Evolutionary conservation across 2,329 filamentous ascomycete genomes (phyloP).

Genomic region (Talaromyces rugulosus): DNA sequence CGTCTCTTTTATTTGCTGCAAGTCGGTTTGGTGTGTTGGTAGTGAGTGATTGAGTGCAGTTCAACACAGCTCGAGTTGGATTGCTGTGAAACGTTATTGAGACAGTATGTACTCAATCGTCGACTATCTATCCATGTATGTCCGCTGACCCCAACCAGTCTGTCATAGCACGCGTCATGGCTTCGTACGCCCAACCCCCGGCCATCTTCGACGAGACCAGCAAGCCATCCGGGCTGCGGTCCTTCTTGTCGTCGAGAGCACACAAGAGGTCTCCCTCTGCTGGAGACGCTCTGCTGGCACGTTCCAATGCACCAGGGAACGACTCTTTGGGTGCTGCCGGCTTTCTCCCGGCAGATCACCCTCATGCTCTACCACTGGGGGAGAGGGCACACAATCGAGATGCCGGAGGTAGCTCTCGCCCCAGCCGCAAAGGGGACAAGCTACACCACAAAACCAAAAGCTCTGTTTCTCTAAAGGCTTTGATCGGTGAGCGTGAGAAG

Average conservation of each 20-base stretch:
- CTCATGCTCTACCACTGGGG: constrained; percentile 36
- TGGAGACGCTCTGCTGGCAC: constrained; percentile 25
- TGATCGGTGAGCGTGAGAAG: constrained; percentile 44
- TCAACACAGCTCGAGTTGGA: neutral
- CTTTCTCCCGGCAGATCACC: constrained; percentile 49
- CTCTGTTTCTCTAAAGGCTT: constrained; percentile 49
- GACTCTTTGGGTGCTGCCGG: constrained; percentile 31
- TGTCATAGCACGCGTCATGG: constrained; percentile 24
- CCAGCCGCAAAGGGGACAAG: constrained; percentile 30
- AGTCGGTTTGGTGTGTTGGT: neutral
- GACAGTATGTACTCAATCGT: neutral
- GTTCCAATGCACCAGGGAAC: constrained; percentile 13
- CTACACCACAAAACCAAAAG: constrained; percentile 54
- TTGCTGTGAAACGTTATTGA: neutral
- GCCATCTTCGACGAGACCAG: constrained; percentile 36
- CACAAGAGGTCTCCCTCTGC: constrained; percentile 44
- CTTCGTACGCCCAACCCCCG: constrained; percentile 25
- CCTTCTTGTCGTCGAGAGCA: constrained; percentile 48
- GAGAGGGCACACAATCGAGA: constrained; percentile 39
- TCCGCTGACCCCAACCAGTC: neutral
- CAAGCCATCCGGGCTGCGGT: constrained; percentile 48
- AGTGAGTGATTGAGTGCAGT: neutral
- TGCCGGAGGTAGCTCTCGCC: constrained; percentile 19
- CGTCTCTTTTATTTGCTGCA: neutral
- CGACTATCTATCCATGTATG: neutral